Evolutionary conservation across 768 basidiomycete species (phyloP).

Genomic region (Mycena sanguinolenta): DNA sequence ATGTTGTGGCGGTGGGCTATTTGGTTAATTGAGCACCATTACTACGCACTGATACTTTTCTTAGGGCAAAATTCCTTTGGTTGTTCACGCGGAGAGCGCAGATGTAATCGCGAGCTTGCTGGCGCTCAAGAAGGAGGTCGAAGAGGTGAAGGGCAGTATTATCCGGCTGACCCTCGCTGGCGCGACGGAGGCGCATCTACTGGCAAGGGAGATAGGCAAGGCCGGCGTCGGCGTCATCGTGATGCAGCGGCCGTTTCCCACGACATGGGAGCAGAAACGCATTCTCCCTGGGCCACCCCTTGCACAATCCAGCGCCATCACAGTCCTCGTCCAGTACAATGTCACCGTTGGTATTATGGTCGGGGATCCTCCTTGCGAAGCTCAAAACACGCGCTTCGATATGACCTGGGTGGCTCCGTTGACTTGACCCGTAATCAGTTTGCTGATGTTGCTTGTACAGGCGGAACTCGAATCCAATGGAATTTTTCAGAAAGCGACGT

Average conservation of each 20-base stretch:
- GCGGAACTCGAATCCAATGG: constrained; percentile 55
- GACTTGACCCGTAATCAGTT: background rate
- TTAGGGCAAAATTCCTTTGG: constrained; percentile 74
- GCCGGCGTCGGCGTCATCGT: constrained; percentile 76
- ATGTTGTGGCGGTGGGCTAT: background rate
- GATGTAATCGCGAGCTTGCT: constrained; percentile 83
- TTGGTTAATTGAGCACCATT: constrained; percentile 39
- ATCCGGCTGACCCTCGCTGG: constrained; percentile 67
- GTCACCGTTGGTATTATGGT: constrained; percentile 78
- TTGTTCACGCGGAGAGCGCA: constrained; percentile 78
- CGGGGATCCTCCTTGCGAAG: constrained; percentile 59
- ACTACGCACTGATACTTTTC: background rate
- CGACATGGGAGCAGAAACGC: constrained; percentile 70
- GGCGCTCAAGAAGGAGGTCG: constrained; percentile 68
- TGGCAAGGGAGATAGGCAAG: constrained; percentile 79
- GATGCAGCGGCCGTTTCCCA: constrained; percentile 71
- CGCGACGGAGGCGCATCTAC: constrained; percentile 70
- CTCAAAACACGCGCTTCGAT: constrained; percentile 82
- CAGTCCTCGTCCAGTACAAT: constrained; percentile 66
- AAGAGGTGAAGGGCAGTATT: constrained; percentile 49
- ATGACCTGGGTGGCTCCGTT: constrained; percentile 58
- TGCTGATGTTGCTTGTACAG: constrained; percentile 26
- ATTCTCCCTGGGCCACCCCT: constrained; percentile 81
- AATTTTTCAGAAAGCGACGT: constrained; percentile 43
- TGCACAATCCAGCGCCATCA: constrained; percentile 67